Evolutionary conservation across 2,329 filamentous ascomycete species (phyloP).

Genomic region (Penicillium sp.): DNA sequence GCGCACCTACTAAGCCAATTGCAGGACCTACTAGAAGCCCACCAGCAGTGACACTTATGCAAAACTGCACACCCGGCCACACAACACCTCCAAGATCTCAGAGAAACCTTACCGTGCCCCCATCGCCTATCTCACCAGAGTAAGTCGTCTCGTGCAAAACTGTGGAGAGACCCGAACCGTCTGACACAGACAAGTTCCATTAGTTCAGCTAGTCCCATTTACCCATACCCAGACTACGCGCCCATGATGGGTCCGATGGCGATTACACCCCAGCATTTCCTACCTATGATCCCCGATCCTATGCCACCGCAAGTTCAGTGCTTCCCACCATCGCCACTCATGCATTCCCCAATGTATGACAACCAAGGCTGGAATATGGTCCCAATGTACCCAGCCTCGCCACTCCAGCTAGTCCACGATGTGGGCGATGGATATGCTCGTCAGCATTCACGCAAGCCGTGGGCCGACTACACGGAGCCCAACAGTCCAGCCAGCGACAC

Average conservation of each 20-base stretch:
- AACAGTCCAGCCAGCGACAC: constrained; percentile 4
- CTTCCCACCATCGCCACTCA: constrained; percentile 30
- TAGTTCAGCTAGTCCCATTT: constrained; percentile 21
- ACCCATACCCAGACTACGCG: constrained; percentile 27
- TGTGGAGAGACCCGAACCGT: neutral
- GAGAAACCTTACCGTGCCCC: constrained; percentile 30
- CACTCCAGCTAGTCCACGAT: constrained; percentile 18
- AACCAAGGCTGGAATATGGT: constrained; percentile 26
- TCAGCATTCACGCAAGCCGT: constrained; percentile 5
- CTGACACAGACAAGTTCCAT: constrained; percentile 19
- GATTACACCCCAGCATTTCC: constrained; percentile 23
- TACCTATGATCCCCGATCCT: constrained; percentile 30
- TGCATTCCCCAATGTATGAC: constrained; percentile 30
- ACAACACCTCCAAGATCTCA: constrained; percentile 32
- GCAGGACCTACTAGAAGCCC: constrained; percentile 44
- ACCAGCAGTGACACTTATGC: constrained; percentile 26
- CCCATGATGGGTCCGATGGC: constrained; percentile 24
- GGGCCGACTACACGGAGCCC: constrained; percentile 8
- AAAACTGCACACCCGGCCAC: constrained; percentile 31
- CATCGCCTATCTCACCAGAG: constrained; percentile 39
- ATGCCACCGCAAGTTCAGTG: constrained; percentile 20
- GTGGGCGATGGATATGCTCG: constrained; percentile 4
- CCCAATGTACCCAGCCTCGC: constrained; percentile 28
- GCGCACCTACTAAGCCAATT: constrained; percentile 41
- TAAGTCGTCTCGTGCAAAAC: constrained; percentile 18